Base-by-base conservation (phyloP, 768 basidiomycete genomes). In the Leccinum broughii region DNA sequence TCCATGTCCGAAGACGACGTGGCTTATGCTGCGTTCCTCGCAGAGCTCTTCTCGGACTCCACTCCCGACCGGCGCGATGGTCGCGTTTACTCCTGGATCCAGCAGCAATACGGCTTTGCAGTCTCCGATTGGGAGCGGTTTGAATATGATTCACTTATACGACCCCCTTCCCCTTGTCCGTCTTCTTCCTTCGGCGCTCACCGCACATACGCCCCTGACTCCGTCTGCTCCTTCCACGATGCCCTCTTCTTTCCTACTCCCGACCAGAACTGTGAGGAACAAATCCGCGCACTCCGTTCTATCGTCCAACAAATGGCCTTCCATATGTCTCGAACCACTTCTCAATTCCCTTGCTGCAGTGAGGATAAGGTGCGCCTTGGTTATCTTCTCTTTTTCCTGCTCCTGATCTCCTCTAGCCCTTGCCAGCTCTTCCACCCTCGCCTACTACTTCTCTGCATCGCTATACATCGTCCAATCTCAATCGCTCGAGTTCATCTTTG, bases 271-370 rank as follows among this genome's bases (percentile, higher is more conserved):
- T 63, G 65, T 32, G 69, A 69, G n/a, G 69, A 75, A 50, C 61
- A 67, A 17, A 61, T 71, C 37, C 75, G 72, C 6, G 64, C 77
- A 0, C 71, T 77, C 58, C 68, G 70, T 17, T 76, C 72, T 55
- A 73, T 77, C 57, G 68, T 77, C 6, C 75, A 70, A 37, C 72
- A 77, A 62, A 77, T 77, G 76, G 65, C 68, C 0, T 63, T 64
- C 37, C 71, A 64, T 54, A 68, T 65, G n/a, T 59, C 66, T 1
- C 57, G 62, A 2, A 37, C 60, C 0, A n/a, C 50, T 4, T 52
- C 35, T 0, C n/a, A 44, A 1, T 52, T 60, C 1, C 60, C 60
- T 28, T 53, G 7, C 10, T 28, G n/a, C 53, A 7, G 30, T 2
- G 56, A 44, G 44, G 59, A 65, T 59, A 58, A 66, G 66, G 60